phyloP scores from a whole-genome alignment of 2,329 filamentous ascomycete genomes.

The Ophiosphaerella narmari region DNA sequence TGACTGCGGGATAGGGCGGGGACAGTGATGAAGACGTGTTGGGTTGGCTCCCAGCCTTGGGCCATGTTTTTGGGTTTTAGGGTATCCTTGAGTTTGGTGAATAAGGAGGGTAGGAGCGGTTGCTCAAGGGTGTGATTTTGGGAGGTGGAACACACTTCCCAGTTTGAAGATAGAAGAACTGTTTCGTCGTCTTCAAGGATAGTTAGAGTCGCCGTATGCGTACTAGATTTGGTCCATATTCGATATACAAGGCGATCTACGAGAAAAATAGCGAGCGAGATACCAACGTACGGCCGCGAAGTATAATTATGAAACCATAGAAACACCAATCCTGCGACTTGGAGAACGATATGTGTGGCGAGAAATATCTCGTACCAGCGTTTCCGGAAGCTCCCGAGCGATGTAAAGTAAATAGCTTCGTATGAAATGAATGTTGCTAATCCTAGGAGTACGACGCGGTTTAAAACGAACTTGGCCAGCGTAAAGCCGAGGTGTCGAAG shows the following conservation, averaged over 20 bases:
- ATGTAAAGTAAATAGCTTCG: slow-evolving; percentile 65
- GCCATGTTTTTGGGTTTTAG: slow-evolving; percentile 43
- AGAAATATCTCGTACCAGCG: slow-evolving; percentile 68
- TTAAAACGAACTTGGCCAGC: slow-evolving; percentile 57
- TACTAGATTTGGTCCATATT: slow-evolving; percentile 56
- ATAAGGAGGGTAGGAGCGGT: too few relatives aligned
- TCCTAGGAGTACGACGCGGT: slow-evolving; percentile 59
- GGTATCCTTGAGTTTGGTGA: slow-evolving; percentile 3
- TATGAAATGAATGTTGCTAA: slow-evolving; percentile 62
- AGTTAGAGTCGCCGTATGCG: slow-evolving; percentile 55
- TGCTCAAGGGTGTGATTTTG: too few relatives aligned
- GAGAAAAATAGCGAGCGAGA: slow-evolving; percentile 61
- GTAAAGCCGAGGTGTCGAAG: slow-evolving; percentile 57
- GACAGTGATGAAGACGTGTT: slow-evolving; percentile 67
- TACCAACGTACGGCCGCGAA: slow-evolving; percentile 58
- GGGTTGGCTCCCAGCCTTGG: slow-evolving; percentile 63
- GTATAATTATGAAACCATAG: slow-evolving; percentile 64
- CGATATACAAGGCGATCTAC: slow-evolving; percentile 64
- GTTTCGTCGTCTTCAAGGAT: slow-evolving; percentile 64
- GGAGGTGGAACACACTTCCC: slow-evolving; percentile 33
- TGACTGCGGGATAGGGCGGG: slow-evolving; percentile 60
- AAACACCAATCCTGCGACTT: slow-evolving; percentile 59
- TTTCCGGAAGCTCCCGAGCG: slow-evolving; percentile 63
- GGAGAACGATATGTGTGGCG: slow-evolving; percentile 61
- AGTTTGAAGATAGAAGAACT: slow-evolving; percentile 54